Evolutionary conservation across 345 rosid species (phyloP).

Genomic region (Anastatica hierochuntica): DNA sequence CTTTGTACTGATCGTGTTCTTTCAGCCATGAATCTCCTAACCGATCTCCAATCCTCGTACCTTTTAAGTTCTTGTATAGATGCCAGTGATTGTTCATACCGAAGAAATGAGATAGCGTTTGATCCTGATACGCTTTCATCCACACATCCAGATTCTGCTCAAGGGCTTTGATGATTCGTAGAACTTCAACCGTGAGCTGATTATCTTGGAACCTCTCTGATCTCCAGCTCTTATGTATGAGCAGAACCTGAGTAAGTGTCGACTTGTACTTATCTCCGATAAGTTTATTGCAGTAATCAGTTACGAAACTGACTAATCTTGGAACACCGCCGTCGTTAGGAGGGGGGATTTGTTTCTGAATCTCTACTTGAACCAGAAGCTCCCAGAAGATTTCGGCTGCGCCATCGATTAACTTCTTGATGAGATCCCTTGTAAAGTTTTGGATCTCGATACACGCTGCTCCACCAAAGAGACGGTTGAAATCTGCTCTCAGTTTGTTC

Average conservation of each 20-base stretch:
- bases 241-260: slow-evolving; percentile 62
- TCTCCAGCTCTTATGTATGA: slow-evolving; percentile 93
- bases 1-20: slow-evolving; percentile 82
- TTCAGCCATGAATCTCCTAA: slow-evolving; percentile 74
- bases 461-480: slow-evolving; percentile 95
- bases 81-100: slow-evolving; percentile 93
- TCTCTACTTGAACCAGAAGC: slow-evolving; percentile 77
- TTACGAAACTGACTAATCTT: slow-evolving; percentile 65
- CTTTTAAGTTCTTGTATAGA: slow-evolving; percentile 74
- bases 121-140: slow-evolving; percentile 67
- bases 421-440: slow-evolving; percentile 89
- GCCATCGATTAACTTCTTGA: slow-evolving; percentile 76
- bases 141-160: slow-evolving; percentile 71
- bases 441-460: slow-evolving; percentile 87
- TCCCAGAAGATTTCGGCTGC: slow-evolving; percentile 97
- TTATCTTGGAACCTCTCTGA: slow-evolving; percentile 81
- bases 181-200: slow-evolving; percentile 58
- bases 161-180: slow-evolving; percentile 58
- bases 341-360: slow-evolving; percentile 73
- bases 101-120: slow-evolving; percentile 50
- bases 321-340: slow-evolving; percentile 81
- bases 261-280: slow-evolving; percentile 76
- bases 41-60: slow-evolving; percentile 71
- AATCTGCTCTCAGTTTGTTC: slow-evolving; percentile 82
- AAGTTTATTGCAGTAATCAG: slow-evolving; percentile 81